Base-by-base conservation (phyloP, 1,284 basidiomycete species). In the Papiliotrema flavescens region DNA sequence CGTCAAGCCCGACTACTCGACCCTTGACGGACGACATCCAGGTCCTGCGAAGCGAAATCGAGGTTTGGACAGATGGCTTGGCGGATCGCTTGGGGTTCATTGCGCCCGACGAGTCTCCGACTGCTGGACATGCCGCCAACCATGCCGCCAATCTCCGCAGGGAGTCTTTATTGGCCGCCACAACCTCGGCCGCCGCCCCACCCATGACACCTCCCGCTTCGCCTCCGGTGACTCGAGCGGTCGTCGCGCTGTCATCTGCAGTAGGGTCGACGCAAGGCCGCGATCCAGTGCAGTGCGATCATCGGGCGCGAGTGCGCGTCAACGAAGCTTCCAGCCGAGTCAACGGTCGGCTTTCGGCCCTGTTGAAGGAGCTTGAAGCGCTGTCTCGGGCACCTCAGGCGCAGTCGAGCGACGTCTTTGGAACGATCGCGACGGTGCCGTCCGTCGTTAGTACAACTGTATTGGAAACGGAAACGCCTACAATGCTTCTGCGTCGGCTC, bases 151-250 rank as follows among this genome's bases (percentile, higher is more conserved):
- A 8, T 14, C 45, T 20, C n/a, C 32, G 14, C 14, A 3, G 4
- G 2, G 32, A 11, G 32, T 17, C 47, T 26, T 42, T 60, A 11
- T 37, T 59, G 9, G 22, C 43, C 14, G 39, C 77, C 36, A 20
- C 56, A 48, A 26, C 54, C 59, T 63, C 77, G 48, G 61, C 72
- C 51, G 49, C 69, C 42, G 53, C n/a, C 43, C 51, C 45, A 11
- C 54, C 54, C 23, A 55, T 59, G 43, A 61, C 49, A 17, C 58
- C 57, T n/a, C 49, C 55, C 9, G 47, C 20, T 26, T 55, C 59
- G 1, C 52, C 52, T 1, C 50, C 42, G 13, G 40, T 19, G 19
- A 4, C 23, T 13, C 44, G 24, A 46, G 14, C 4, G 7, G 17
- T 22, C 20, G 17, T 22, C 6, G 7, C 39, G 17, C 20, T 17